Percentiles rank a stretch among this genome's conserved stretches.
Evolutionary conservation across 495 filamentous ascomycete species (phyloP).

Genomic region (Trichocladium antarcticum): DNA sequence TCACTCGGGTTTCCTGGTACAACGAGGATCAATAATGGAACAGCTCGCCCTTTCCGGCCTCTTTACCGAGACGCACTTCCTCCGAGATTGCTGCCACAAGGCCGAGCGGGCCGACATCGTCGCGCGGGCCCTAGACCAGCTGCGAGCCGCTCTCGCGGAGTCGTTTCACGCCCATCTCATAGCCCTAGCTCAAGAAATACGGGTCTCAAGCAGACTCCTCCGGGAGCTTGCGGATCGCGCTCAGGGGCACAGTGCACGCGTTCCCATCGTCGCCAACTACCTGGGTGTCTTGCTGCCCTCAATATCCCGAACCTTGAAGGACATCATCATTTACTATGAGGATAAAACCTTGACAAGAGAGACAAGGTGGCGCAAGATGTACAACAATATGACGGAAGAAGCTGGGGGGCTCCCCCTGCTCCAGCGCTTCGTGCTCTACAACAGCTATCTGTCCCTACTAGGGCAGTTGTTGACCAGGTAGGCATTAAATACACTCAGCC

Average conservation of each 20-base stretch:
- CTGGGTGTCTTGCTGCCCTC: conserved; percentile 44
- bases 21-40: conserved; percentile 14
- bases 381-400: conserved; percentile 41
- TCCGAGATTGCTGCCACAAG: conserved; percentile 37
- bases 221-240: conserved; percentile 42
- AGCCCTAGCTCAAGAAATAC: conserved; percentile 33
- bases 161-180: conserved; percentile 33
- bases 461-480: conserved; percentile 41
- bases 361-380: conserved; percentile 43
- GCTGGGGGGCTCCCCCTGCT: conserved; percentile 38
- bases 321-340: conserved; percentile 42
- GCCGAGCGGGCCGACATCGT: conserved; percentile 36
- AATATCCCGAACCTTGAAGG: conserved; percentile 36
- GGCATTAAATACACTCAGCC: neutral
- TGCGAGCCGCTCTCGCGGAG: conserved; percentile 31
- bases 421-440: conserved; percentile 43
- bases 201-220: conserved; percentile 33
- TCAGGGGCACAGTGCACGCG: conserved; percentile 37
- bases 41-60: conserved; percentile 1
- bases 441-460: conserved; percentile 39
- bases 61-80: conserved; percentile 25
- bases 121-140: conserved; percentile 30
- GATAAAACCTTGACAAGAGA: conserved; percentile 36
- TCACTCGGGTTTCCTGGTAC: neutral
- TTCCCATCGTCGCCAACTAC: conserved; percentile 40